Evolutionary conservation across 2,329 filamentous ascomycete species (phyloP), one percentile per base, ranked within the genome.

Genomic region (Arthrinium phaeospermum): DNA sequence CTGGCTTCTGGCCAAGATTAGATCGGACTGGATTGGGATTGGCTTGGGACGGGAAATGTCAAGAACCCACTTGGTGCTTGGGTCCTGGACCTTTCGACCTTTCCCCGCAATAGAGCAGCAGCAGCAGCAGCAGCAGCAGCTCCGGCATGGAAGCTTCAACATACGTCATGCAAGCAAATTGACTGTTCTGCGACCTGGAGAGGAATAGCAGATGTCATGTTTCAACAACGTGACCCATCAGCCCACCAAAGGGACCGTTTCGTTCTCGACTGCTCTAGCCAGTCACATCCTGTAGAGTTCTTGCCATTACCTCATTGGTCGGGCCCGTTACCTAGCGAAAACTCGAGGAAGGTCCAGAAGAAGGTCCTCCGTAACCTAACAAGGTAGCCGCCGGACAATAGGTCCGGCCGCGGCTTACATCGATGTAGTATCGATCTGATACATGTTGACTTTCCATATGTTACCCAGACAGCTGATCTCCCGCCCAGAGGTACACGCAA

Each of bases 121-220:
- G 27, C 53, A 30, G 14, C 24, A 34, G 51, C 53, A 22, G 27
- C 53, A 30, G 14, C 24, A 34, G 51, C 53, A 22, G 27, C 53
- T 37, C 30, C 37, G 37, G 27, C 27, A 2, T 4, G 53, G 27
- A 57, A 57, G 53, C 30, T 57, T 57, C 14, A 16, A 14, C 30
- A 37, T 64, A 64, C 57, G 57, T 64, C 57, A 64, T 64, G 10
- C 30, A 64, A 61, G 30, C 27, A 57, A 57, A 57, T 10, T 49
- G 46, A 19, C 45, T 46, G 45, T 14, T 46, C 10, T 12, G 53
- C 53, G 49, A 53, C 49, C 6, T 53, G 24, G 27, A 6, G 14
- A 30, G 30, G 30, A 37, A 37, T 19, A 34, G 51, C 51, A 57
- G 51, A 24, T 57, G 51, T 57, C 51, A 57, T 57, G 51, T 57